Conservation (phyloP, 108 stramenopile genomes). For the Discostella stelligeroides region DNA sequence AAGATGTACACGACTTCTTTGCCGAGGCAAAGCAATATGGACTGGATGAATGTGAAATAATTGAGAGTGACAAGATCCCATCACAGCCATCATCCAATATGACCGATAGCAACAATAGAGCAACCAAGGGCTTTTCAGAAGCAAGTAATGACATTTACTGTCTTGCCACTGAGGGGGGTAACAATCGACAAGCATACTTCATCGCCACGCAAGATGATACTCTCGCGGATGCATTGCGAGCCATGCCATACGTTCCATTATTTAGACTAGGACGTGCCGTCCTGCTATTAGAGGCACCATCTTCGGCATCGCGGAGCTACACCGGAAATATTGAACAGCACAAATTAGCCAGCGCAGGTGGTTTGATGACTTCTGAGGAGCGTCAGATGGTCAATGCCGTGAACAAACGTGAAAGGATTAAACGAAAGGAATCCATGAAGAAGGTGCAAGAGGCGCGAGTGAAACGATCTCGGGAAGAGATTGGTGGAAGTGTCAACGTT, state of each 20-base stretch:
- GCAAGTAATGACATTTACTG: conserved; percentile 45
- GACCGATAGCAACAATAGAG: conserved; percentile 30
- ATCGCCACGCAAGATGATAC: conserved; percentile 82
- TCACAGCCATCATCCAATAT: conserved; percentile 4
- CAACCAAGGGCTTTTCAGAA: conserved; percentile 37
- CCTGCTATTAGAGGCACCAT: conserved; percentile 76
- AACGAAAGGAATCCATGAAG: conserved; percentile 18
- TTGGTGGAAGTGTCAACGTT: conserved; percentile 24
- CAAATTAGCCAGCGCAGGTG: conserved; percentile 62
- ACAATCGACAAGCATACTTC: conserved; percentile 59
- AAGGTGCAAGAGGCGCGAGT: conserved; percentile 40
- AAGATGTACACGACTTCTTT: conserved; percentile 26
- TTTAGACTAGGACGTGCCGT: conserved; percentile 73
- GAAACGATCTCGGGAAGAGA: conserved; percentile 32
- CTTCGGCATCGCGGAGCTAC: conserved; percentile 58
- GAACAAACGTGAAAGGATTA: conserved; percentile 36
- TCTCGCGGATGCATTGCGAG: conserved; percentile 59
- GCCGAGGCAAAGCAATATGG: conserved; percentile 53
- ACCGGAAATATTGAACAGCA: conserved; percentile 49
- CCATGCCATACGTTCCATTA: conserved; percentile 59
- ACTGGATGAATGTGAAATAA: conserved; percentile 62
- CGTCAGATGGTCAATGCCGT: conserved; percentile 54
- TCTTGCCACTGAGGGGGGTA: conserved; percentile 36
- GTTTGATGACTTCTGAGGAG: conserved; percentile 60
- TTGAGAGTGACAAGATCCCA: conserved; percentile 33